Conservation (phyloP, 1,284 basidiomycete species). For the Rhizoctonia solani region DNA sequence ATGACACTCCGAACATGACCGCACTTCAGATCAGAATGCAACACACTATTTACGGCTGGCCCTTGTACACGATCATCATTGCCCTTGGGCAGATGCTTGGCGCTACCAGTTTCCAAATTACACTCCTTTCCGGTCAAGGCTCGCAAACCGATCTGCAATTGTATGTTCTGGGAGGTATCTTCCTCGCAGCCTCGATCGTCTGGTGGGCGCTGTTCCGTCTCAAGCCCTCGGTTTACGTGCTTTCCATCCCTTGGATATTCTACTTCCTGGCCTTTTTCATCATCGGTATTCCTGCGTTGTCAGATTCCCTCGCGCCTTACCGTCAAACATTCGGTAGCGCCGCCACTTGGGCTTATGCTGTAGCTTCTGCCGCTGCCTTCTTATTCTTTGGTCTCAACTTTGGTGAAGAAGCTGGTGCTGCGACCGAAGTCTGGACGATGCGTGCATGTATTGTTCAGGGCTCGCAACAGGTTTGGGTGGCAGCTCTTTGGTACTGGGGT, state of each 20-base stretch:
- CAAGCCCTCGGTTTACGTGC: slow-evolving; percentile 84
- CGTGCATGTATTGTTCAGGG: slow-evolving; percentile 91
- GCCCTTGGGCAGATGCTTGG: slow-evolving; percentile 84
- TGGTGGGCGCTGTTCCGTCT: slow-evolving; percentile 92
- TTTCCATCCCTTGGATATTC: slow-evolving; percentile 86
- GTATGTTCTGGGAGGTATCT: slow-evolving; percentile 87
- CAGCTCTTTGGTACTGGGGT: slow-evolving; percentile 94
- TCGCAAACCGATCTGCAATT: slow-evolving; percentile 79
- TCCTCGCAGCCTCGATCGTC: slow-evolving; percentile 79
- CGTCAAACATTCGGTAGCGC: slow-evolving; percentile 71
- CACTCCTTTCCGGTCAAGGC: slow-evolving; percentile 81
- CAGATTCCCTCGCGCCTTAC: slow-evolving; percentile 60
- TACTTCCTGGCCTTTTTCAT: slow-evolving; percentile 88
- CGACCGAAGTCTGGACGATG: slow-evolving; percentile 88
- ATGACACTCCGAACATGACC: slow-evolving; percentile 67
- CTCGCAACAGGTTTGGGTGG: slow-evolving; percentile 91
- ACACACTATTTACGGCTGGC: slow-evolving; percentile 79
- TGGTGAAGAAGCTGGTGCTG: slow-evolving; percentile 92
- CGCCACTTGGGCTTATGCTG: slow-evolving; percentile 87
- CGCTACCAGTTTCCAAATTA: slow-evolving; percentile 94
- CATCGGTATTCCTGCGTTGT: slow-evolving; percentile 82
- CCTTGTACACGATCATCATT: slow-evolving; percentile 86
- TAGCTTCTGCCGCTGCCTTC: slow-evolving; percentile 88
- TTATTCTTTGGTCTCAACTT: slow-evolving; percentile 93
- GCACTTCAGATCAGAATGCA: slow-evolving; percentile 79